These are phyloP conservation scores for Phytophthora cryptogea DNA, from an alignment of 352 stramenopile species.

Conservation along the genomic window DNA sequence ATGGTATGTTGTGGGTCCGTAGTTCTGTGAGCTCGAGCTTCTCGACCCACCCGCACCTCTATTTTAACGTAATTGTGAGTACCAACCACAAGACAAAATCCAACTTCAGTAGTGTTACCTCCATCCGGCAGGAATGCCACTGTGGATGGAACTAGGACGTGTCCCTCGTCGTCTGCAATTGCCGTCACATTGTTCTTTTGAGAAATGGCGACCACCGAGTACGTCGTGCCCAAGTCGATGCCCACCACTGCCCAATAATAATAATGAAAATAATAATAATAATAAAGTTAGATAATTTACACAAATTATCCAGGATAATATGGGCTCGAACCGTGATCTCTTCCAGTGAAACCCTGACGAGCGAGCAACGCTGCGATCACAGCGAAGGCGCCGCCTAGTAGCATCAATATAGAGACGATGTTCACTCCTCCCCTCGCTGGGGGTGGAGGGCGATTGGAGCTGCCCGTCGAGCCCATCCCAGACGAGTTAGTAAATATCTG, in stretches of 20 bases:
- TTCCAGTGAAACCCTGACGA: slow-evolving; percentile 57
- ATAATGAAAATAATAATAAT: too few species aligned
- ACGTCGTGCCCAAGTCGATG: slow-evolving; percentile 80
- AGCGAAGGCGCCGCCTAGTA: slow-evolving; percentile 41
- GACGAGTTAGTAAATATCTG: background rate
- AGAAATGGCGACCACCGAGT: slow-evolving; percentile 75
- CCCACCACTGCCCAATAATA: slow-evolving; percentile 44
- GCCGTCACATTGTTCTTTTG: slow-evolving; percentile 69
- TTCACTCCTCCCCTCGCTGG: slow-evolving; percentile 11
- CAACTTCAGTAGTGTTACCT: slow-evolving; percentile 21
- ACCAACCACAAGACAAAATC: background rate
- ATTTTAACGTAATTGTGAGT: background rate
- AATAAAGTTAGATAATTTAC: too few species aligned
- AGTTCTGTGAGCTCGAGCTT: slow-evolving; percentile 49
- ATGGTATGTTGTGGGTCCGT: slow-evolving; percentile 66
- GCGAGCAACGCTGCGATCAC: slow-evolving; percentile 56
- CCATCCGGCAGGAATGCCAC: slow-evolving; percentile 61
- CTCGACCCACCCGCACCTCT: slow-evolving; percentile 55
- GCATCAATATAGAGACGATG: slow-evolving; percentile 49
- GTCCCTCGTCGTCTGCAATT: slow-evolving; percentile 52
- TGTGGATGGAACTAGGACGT: slow-evolving; percentile 66
- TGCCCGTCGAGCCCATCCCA: background rate
- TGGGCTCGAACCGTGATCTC: slow-evolving; percentile 49
- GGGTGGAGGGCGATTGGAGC: background rate
- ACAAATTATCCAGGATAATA: background rate